phyloP scores from a whole-genome alignment of 306 rosid genomes.

The Rosa rugosa region DNA sequence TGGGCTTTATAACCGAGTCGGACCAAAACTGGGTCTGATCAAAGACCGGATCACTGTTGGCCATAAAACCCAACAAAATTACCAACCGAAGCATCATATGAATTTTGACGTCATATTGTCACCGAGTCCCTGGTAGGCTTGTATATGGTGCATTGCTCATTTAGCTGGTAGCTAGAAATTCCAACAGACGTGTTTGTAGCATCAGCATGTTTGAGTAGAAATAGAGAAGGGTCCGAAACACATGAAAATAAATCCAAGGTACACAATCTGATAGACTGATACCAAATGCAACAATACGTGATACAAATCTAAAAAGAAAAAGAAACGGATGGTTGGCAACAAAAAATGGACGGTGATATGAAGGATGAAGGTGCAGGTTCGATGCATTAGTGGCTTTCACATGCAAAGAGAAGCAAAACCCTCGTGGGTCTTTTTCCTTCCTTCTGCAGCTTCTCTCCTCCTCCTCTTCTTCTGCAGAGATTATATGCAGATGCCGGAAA shows the following conservation, averaged over 20 bases:
- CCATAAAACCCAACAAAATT: neutral
- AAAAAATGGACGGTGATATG: neutral
- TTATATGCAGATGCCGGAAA: slow-evolving; percentile 35
- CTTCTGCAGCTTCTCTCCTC: neutral
- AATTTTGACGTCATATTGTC: neutral
- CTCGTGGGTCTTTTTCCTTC: slow-evolving; percentile 38
- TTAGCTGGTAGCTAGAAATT: neutral
- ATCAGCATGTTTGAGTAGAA: neutral
- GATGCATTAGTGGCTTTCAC: slow-evolving; percentile 24
- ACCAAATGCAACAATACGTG: neutral
- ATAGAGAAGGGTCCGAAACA: neutral
- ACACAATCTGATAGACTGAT: neutral
- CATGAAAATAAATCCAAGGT: neutral
- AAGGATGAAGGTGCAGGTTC: neutral
- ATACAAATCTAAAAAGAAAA: neutral
- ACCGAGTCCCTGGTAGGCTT: neutral
- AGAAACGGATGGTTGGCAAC: neutral
- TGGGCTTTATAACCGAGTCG: neutral
- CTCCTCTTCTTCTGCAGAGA: slow-evolving; percentile 12
- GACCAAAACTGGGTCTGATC: neutral
- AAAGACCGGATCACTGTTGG: neutral
- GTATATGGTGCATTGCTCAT: neutral
- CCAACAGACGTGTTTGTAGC: neutral
- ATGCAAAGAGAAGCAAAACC: slow-evolving; percentile 31
- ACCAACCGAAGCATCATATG: neutral